Evolutionary conservation across 208 protist genomes (phyloP).

Genomic region (Blastocrithidia nonstop): DNA sequence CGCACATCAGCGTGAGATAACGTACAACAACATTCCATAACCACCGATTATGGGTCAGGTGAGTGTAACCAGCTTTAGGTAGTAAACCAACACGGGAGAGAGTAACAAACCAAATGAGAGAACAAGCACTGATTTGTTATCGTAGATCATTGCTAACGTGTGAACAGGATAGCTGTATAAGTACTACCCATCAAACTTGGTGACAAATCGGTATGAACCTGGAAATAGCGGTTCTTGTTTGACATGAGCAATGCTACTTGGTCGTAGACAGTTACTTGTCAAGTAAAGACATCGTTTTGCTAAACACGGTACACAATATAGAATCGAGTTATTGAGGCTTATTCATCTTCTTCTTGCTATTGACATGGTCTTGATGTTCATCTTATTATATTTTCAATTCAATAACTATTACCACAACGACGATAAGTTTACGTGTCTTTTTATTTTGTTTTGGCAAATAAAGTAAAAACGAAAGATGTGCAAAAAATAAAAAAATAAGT

Average conservation of each 20-base stretch:
- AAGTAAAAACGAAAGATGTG: too few relatives aligned
- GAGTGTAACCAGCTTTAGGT: too few relatives aligned
- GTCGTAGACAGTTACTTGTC: not conserved
- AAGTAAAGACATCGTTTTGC: not conserved
- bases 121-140: slow-evolving; percentile 25
- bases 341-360: too few relatives aligned
- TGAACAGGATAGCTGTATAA: slow-evolving; percentile 57
- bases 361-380: too few relatives aligned
- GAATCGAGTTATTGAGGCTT: too few relatives aligned
- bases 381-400: too few relatives aligned
- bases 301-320: not conserved
- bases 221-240: slow-evolving; percentile 55
- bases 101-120: slow-evolving; percentile 44
- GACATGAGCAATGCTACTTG: slow-evolving; percentile 22
- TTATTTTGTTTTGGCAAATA: too few relatives aligned
- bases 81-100: too few relatives aligned
- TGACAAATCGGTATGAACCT: slow-evolving; percentile 23
- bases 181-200: slow-evolving; percentile 58
- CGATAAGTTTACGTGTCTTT: too few relatives aligned
- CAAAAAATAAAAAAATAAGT: too few relatives aligned
- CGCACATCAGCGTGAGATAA: slow-evolving; percentile 20
- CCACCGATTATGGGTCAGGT: too few relatives aligned
- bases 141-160: slow-evolving; percentile 41
- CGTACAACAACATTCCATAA: slow-evolving; percentile 20
- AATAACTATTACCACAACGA: too few relatives aligned